Conservation (phyloP, 163 green algal genomes). For the Coccomyxa subellipsoidea region DNA sequence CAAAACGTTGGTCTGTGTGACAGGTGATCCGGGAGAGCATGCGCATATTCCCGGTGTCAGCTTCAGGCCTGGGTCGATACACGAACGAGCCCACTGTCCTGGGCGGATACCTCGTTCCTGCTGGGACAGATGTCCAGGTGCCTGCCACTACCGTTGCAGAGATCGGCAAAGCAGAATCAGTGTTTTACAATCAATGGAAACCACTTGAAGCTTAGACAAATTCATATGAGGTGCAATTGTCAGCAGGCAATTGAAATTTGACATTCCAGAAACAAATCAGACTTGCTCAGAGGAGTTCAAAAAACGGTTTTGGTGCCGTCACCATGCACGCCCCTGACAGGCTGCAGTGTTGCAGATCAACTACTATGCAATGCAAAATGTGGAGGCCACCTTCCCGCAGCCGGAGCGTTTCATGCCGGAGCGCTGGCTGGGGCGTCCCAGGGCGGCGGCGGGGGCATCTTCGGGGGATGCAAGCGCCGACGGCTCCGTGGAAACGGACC, state of each 20-base stretch:
- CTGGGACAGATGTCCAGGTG: neutral
- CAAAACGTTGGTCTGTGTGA: no score
- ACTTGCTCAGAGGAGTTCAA: no score
- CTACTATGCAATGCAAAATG: constrained; percentile 11
- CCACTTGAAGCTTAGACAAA: neutral
- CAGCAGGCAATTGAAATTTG: neutral
- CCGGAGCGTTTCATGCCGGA: neutral
- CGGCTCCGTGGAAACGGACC: neutral
- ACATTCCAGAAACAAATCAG: neutral
- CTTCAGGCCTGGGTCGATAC: constrained; percentile 1
- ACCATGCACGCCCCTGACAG: no score
- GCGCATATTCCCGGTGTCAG: constrained; percentile 11
- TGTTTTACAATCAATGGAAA: neutral
- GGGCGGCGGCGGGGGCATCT: neutral
- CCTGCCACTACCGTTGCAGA: neutral
- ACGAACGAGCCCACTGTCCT: neutral
- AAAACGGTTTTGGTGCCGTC: no score
- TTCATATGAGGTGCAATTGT: neutral
- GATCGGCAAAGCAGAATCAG: neutral
- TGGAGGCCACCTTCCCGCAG: neutral
- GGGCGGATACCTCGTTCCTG: constrained; percentile 6
- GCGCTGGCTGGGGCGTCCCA: neutral
- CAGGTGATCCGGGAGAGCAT: constrained; percentile 11
- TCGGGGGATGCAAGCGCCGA: neutral
- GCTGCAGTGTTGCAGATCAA: constrained; percentile 5